Evolutionary conservation across 306 rosid genomes (phyloP), one percentile per base, ranked within the genome.

Genomic region (Oemleria cerasiformis): DNA sequence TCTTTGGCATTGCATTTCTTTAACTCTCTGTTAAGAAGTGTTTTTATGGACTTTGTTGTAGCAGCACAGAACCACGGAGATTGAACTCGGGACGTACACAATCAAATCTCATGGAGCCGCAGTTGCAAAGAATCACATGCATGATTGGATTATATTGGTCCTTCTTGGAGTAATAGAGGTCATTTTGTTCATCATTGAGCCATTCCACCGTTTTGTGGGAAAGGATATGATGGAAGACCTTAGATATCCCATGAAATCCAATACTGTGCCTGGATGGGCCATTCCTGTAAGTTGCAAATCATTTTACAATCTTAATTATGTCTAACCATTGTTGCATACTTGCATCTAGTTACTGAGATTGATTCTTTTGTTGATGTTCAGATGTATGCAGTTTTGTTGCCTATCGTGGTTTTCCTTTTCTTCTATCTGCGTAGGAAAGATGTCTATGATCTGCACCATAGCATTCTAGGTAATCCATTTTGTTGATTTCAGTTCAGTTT

Each of bases 141-240:
- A 66, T 20, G 98, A 94, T 74, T 94, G 98, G 98, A 56, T 91
- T 71, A 89, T 94, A 42, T 74, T 94, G 81, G 63, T 94, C 54
- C 82, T 94, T 49, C 91, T 94, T 70, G 76, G 58, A 16, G 68
- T 66, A n/a, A 72, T 89, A n/a, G 97, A 80, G 79, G 71, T 86
- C 43, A 50, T 65, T 53, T 87, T 94, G 41, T 36, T 6, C 49
- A 13, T 66, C 38, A 83, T 83, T 80, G 84, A 84, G 51, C 98
- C 98, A 7, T 94, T 94, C 84, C 66, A 75, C 73, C 98, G 98
- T 65, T 94, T 86, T 63, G 97, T 94, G 4, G 97, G 97, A 45
- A 87, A 88, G 81, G 98, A 86, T 39, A 91, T 89, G 98, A 84
- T 94, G 98, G 82, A 75, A 16, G 98, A 94, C 68, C 97, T 94